Base-by-base conservation (phyloP, 192 early-diverging fungal species). In the Diversispora eburnea region DNA sequence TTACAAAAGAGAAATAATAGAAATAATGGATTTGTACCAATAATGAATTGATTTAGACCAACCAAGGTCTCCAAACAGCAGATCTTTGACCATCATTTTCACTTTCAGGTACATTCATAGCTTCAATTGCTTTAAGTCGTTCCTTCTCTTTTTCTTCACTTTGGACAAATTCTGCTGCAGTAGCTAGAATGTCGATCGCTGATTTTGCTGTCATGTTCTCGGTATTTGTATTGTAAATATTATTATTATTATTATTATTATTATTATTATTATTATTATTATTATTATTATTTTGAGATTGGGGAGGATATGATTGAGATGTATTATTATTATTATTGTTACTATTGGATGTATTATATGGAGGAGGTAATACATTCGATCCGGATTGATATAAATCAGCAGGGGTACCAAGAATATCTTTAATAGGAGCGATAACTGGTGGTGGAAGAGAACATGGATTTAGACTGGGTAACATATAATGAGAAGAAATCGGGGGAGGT, bases 111-210 rank as follows among this genome's bases (percentile, higher is more conserved):
- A 10, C 17, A 5, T 54, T 52, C 0, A 49, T 48, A 57, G 8
- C 13, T 48, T 54, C 22, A 43, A 39, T 25, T 2, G 46, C 51
- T 3, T 17, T 22, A 17, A 41, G 67, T 8, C 49, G 54, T 19
- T 70, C 48, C 8, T 52, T 70, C 56, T 70, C 52, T 74, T 81
- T 67, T 57, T 81, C 79, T 70, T 77, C 74, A 42, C 70, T 70
- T 59, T 78, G 77, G n/a, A 81, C 77, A 69, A 79, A 77, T 56
- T 78, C 78, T 10, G 80, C 80, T 7, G 80, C 80, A 9, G 78
- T 75, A 12, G 77, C 77, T 9, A 81, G 63, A 19, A 81, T 74
- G 56, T 81, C 77, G 56, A 81, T 81, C 10, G 72, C 58, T 1
- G 72, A 59, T 8, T 20, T 47, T 69, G 25, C 25, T 33, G 25